Evolutionary conservation across 2,329 filamentous ascomycete genomes (phyloP).

Genomic region (Fusarium circinatum): DNA sequence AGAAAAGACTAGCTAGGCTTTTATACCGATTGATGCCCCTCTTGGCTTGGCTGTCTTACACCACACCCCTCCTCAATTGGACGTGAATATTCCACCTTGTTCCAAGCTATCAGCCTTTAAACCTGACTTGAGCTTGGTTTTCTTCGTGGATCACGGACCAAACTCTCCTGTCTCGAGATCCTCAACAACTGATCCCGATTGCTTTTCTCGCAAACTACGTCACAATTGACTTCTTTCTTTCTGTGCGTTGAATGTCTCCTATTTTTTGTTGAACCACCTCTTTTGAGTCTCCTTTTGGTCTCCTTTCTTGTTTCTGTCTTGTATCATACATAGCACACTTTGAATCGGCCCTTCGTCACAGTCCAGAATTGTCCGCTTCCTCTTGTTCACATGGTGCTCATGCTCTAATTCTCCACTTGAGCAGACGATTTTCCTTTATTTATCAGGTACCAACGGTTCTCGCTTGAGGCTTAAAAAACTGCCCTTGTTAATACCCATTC

Average conservation of each 20-base stretch:
- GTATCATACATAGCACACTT: neutral
- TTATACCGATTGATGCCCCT: slow-evolving; percentile 28
- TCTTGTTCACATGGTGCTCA: slow-evolving; percentile 13
- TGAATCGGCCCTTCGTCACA: slow-evolving; percentile 25
- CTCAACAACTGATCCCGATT: slow-evolving; percentile 26
- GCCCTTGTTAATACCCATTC: slow-evolving; percentile 19
- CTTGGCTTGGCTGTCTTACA: neutral
- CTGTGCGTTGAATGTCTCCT: neutral
- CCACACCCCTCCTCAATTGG: slow-evolving; percentile 13
- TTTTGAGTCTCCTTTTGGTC: neutral
- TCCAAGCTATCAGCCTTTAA: slow-evolving; percentile 18
- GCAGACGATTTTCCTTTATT: slow-evolving; percentile 11
- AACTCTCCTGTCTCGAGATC: slow-evolving; percentile 40
- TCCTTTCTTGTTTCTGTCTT: slow-evolving; percentile 7
- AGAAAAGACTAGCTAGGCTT: neutral
- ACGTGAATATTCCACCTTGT: neutral
- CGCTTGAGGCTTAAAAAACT: slow-evolving; percentile 30
- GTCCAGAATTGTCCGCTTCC: neutral
- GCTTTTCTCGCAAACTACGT: slow-evolving; percentile 34
- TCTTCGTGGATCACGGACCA: slow-evolving; percentile 39
- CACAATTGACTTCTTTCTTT: slow-evolving; percentile 28
- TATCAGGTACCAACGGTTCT: slow-evolving; percentile 31
- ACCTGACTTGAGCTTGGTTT: slow-evolving; percentile 12
- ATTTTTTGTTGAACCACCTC: slow-evolving; percentile 23
- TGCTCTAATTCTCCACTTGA: slow-evolving; percentile 26